These are phyloP conservation scores for Botrytis porri DNA, from an alignment of 2,329 filamentous ascomycete genomes.

Conservation along the genomic window DNA sequence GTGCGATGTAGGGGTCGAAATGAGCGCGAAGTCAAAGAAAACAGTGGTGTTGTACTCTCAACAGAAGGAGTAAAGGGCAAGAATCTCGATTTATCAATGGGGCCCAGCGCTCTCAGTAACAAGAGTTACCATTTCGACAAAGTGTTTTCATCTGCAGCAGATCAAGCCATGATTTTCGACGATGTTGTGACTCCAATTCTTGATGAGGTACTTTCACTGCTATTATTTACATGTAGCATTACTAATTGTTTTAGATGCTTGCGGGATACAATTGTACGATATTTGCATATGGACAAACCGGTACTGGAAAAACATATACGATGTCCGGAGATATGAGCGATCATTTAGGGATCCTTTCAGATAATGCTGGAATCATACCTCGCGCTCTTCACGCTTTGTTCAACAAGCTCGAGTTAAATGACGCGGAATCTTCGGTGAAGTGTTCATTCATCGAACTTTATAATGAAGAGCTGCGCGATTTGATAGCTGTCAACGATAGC, in stretches of 20 bases:
- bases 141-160: slow-evolving; percentile 91
- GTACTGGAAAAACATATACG: slow-evolving; percentile 97
- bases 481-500: slow-evolving; percentile 77
- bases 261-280: slow-evolving; percentile 97
- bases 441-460: slow-evolving; percentile 99
- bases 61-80: slow-evolving; percentile 88
- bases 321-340: slow-evolving; percentile 98
- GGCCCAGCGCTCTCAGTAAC: slow-evolving; percentile 86
- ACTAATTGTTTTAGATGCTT: slow-evolving; percentile 64
- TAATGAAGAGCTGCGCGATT: slow-evolving; percentile 92
- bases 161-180: slow-evolving; percentile 91
- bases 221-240: neutral
- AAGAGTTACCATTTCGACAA: slow-evolving; percentile 97
- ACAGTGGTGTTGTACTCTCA: slow-evolving; percentile 86
- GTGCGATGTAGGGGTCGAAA: slow-evolving; percentile 91
- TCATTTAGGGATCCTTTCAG: slow-evolving; percentile 78
- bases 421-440: slow-evolving; percentile 84
- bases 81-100: slow-evolving; percentile 84
- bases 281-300: slow-evolving; percentile 97
- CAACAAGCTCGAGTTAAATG: slow-evolving; percentile 73
- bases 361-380: slow-evolving; percentile 92
- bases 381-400: slow-evolving; percentile 86
- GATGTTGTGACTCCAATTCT: slow-evolving; percentile 92
- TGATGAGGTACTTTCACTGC: slow-evolving; percentile 67
- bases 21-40: slow-evolving; percentile 88